Percentiles rank a stretch among this genome's conserved stretches.
These are phyloP conservation scores for Salix koriyanagi DNA, from an alignment of 345 rosid genomes.

Conservation along the genomic window DNA sequence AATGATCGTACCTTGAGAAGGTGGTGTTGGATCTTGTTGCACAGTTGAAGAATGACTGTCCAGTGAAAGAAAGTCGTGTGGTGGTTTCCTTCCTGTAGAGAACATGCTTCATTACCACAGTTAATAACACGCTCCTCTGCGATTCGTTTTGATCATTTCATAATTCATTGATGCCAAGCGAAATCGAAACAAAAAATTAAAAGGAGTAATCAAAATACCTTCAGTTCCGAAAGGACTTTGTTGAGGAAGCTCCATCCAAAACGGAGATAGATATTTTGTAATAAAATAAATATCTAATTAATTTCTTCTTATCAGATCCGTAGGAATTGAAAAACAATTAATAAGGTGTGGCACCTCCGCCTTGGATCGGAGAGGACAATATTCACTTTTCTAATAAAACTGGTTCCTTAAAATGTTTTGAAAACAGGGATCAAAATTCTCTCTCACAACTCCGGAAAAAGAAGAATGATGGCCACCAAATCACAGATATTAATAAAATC, in stretches of 20 bases:
- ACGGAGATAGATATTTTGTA: neutral
- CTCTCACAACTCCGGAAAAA: no score
- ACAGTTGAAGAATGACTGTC: conserved; percentile 71
- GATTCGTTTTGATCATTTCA: neutral
- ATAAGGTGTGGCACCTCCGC: conserved; percentile 2
- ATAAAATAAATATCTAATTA: neutral
- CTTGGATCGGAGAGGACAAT: conserved; percentile 31
- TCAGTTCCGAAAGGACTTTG: conserved; percentile 60
- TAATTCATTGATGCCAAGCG: neutral
- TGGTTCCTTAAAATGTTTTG: no score
- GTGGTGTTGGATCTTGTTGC: conserved; percentile 71
- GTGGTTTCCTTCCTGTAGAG: conserved; percentile 77
- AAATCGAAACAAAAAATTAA: neutral
- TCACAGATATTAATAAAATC: neutral
- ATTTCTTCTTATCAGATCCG: conserved; percentile 37
- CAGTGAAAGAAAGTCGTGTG: conserved; percentile 86
- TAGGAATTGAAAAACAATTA: neutral
- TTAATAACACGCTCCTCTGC: neutral
- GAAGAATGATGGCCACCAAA: neutral
- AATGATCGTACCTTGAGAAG: conserved; percentile 60
- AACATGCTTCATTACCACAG: conserved; percentile 30
- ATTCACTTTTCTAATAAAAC: conserved; percentile 9
- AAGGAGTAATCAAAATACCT: conserved; percentile 38
- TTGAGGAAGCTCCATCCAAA: conserved; percentile 82
- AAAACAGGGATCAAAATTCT: no score